Base-by-base conservation (phyloP, 2,329 filamentous ascomycete species). In the Diaporthe citrichinensis region DNA sequence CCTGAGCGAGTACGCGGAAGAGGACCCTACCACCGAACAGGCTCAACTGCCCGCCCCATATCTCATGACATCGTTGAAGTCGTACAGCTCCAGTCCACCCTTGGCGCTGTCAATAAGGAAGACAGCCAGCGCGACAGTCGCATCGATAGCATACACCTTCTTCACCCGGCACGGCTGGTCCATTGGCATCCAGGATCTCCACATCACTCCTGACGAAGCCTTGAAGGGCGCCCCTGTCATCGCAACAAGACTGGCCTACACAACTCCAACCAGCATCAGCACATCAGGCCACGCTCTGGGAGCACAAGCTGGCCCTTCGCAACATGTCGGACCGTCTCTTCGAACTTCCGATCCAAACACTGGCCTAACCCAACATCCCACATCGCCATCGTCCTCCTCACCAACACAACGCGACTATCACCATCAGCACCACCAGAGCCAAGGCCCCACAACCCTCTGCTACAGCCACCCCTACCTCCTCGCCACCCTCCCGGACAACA, bases 111-210 rank as follows among this genome's bases (percentile, higher is more conserved):
- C 95, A 0, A 90, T 98, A 51, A 91, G 95, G n/a, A 90, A 88
- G 36, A 91, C 91, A 20, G 82, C 90, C 0, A 85, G 87, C 4
- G 90, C 90, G 15, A 90, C 95, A 25, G 90, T 95, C n/a, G 94
- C 95, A 2, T 95, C 94, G 0, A 94, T 98, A 76, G 96, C 95
- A 1, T 98, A 98, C 82, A 94, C 94, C 0, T 92, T 97, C 78
- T 92, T 93, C 23, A 94, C 94, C 2, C 88, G 93, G 4, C 92
- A 92, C 58, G 95, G 95, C 39, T 98, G 96, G 94, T 95, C 94
- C 10, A 90, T 98, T 23, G 96, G 95, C 2, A 91, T 98, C n/a
- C 96, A 98, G 83, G 96, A 98, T 83, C 86, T 98, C 58, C 92
- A 93, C 75, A 88, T 98, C 58, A 84, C 81, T 0, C 53, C 62